A percentile compares a stretch with the other conserved stretches of the same genome.
Evolutionary conservation across 2,329 filamentous ascomycete species (phyloP).

Genomic region (Alternaria dauci): DNA sequence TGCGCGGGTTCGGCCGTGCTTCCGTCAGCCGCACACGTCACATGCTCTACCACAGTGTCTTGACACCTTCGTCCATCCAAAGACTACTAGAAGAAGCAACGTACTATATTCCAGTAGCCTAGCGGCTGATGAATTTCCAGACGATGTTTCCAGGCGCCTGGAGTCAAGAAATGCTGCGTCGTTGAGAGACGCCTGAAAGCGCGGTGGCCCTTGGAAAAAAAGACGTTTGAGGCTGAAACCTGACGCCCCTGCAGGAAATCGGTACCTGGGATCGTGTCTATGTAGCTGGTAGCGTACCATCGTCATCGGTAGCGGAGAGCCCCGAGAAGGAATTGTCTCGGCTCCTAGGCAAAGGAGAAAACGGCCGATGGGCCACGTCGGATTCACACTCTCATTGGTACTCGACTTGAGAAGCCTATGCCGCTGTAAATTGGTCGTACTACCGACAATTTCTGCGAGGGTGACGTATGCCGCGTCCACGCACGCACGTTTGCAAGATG

Average conservation of each 20-base stretch:
- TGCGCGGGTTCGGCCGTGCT: not conserved
- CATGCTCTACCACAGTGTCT: not conserved
- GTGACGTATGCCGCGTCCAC: not conserved
- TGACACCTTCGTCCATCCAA: not conserved
- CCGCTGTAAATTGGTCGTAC: not conserved
- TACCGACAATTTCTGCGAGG: not conserved
- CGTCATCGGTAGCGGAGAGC: not conserved
- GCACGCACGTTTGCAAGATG: not conserved
- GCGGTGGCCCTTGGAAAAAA: not conserved
- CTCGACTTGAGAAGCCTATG: not conserved
- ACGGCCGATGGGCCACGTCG: not conserved
- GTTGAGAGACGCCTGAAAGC: not conserved
- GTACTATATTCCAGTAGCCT: not conserved
- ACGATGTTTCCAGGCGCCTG: slow-evolving; percentile 2
- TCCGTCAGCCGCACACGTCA: slow-evolving; percentile 3
- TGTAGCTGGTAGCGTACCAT: not conserved
- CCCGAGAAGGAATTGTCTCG: not conserved
- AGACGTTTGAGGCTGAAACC: slow-evolving; percentile 21
- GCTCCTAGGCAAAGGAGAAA: not conserved
- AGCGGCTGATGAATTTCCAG: not conserved
- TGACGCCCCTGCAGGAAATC: not conserved
- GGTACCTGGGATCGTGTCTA: not conserved
- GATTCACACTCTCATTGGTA: not conserved
- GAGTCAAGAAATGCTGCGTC: not conserved
- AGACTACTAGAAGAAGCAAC: not conserved